phyloP scores from a whole-genome alignment of 176 grass and related monocot species.

The Eleusine coracana region DNA sequence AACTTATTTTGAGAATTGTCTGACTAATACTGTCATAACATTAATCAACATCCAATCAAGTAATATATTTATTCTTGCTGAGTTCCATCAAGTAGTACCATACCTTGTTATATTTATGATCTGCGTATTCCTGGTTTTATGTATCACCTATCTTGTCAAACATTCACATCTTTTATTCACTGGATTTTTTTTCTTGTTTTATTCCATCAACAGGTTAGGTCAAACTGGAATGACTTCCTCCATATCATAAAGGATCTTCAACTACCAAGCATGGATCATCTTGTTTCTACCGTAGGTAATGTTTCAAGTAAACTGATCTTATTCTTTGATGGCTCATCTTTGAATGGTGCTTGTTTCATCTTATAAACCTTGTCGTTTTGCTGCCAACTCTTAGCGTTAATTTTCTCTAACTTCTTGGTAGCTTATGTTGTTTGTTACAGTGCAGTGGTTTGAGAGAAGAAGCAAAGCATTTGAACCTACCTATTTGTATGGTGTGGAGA shows the following conservation, averaged over 20 bases:
- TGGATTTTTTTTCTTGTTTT: conserved; percentile 41
- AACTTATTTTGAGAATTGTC: conserved; percentile 16
- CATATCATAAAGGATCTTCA: conserved; percentile 66
- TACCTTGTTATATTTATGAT: conserved; percentile 19
- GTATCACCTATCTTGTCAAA: conserved; percentile 1
- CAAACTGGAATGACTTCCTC: conserved; percentile 78
- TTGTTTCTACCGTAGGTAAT: conserved; percentile 74
- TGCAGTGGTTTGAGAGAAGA: conserved; percentile 92
- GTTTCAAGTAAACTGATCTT: conserved; percentile 21
- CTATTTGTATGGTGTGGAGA: conserved; percentile 91
- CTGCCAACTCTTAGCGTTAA: conserved; percentile 24
- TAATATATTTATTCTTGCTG: not conserved
- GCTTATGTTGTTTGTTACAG: conserved; percentile 62
- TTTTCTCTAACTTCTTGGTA: conserved; percentile 47
- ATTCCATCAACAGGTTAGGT: conserved; percentile 73
- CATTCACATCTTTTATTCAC: conserved; percentile 18
- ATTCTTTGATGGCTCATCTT: conserved; percentile 11
- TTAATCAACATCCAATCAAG: not conserved
- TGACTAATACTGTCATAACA: not conserved
- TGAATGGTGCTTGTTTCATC: conserved; percentile 24
- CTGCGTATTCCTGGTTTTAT: not conserved
- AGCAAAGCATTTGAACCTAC: conserved; percentile 96
- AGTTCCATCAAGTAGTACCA: not conserved
- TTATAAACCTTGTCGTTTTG: conserved; percentile 7
- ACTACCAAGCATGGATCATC: conserved; percentile 61